Base-by-base conservation (phyloP, 169 alveolate species). In the Babesia divergens region DNA sequence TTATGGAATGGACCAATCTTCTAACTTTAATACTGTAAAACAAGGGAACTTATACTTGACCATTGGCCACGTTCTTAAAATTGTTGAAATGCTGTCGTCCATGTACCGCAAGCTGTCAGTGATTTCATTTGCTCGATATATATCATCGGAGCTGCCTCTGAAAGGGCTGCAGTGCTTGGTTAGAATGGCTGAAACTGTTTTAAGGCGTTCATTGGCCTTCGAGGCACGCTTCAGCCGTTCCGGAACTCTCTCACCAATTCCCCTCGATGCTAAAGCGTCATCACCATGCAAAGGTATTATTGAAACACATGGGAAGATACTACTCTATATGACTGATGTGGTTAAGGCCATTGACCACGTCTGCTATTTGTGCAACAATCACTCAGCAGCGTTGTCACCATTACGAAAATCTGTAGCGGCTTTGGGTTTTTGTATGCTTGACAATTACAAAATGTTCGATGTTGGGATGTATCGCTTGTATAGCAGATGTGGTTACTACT, bases 1-100 rank as follows among this genome's bases (percentile, higher is more conserved):
- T n/a, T n/a, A n/a, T n/a, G n/a, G n/a, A n/a, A n/a, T n/a, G n/a
- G n/a, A n/a, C n/a, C n/a, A n/a, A n/a, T n/a, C n/a, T n/a, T n/a
- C n/a, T n/a, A n/a, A n/a, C n/a, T n/a, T n/a, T n/a, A n/a, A n/a
- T n/a, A n/a, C n/a, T n/a, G n/a, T 29, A 0, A 62, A 20, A 46
- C 60, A 62, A 16, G 72, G 72, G 2, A 62, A 62, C 59, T 11
- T 47, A 0, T 62, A 44, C 37, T 22, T 42, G 47, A 62, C 72
- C 4, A 1, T 43, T n/a, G 43, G 47, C 47, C 72, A 62, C 46
- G 20, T 62, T 8, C 56, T 31, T 8, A 29, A 28, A n/a, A 1
- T 24, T 7, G 5, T 62, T 18, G 46, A 46, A 32, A 29, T 47
- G 29, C 9, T 62, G 11, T 26, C 72, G 14, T 28, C 11, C 37